Conservation (phyloP, 768 basidiomycete species). For the Psilocybe tampanensis region DNA sequence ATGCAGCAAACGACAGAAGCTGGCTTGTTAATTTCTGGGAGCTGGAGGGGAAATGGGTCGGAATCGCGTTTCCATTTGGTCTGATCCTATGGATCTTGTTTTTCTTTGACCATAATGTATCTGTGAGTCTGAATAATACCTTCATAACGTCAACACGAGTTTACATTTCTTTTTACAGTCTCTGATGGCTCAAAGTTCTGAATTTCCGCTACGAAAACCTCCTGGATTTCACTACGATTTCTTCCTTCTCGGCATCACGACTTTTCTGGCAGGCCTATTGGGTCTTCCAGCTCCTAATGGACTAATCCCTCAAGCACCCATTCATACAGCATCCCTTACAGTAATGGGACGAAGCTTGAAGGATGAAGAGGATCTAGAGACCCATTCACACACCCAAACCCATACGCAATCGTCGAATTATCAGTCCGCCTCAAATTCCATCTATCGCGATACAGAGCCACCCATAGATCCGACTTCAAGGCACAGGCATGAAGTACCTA, state of each 20-base stretch:
- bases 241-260: conserved; percentile 88
- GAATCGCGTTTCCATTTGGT: conserved; percentile 88
- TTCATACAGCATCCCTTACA: conserved; percentile 85
- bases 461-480: conserved; percentile 21
- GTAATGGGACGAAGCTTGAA: conserved; percentile 55
- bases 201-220: conserved; percentile 89
- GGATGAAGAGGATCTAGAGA: conserved; percentile 36
- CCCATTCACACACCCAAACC: conserved; percentile 10
- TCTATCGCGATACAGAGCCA: conserved; percentile 12
- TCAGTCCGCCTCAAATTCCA: conserved; percentile 2
- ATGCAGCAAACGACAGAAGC: conserved; percentile 66
- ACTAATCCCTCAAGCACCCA: conserved; percentile 85
- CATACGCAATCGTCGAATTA: conserved; percentile 12
- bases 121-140: conserved; percentile 56
- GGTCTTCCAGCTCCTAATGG: conserved; percentile 89
- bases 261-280: conserved; percentile 85
- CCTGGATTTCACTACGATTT: conserved; percentile 89
- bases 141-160: conserved; percentile 4
- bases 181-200: conserved; percentile 87
- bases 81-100: conserved; percentile 88
- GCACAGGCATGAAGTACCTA: conserved; percentile 50
- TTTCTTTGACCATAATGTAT: conserved; percentile 95
- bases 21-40: conserved; percentile 94
- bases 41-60: conserved; percentile 86
- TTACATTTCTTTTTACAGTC: conserved; percentile 48